phyloP scores from a whole-genome alignment of 176 grass and related monocot species.

The Secale cereale region DNA sequence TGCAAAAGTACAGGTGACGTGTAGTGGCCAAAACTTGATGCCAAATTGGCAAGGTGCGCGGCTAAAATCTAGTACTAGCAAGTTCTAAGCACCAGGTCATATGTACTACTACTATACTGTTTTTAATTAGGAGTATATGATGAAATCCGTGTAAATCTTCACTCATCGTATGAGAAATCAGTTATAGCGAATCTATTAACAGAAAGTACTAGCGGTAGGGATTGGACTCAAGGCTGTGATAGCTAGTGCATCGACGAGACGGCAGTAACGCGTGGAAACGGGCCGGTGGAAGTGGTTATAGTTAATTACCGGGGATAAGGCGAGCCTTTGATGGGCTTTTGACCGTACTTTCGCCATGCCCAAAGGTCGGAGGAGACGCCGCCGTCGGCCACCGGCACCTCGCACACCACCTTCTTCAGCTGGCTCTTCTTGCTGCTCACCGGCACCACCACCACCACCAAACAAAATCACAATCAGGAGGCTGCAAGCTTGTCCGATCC shows the following conservation, averaged over 20 bases:
- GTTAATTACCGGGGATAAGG: constrained; percentile 82
- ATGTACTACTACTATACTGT: neutral
- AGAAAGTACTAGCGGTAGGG: too few relatives aligned
- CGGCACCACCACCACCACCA: neutral
- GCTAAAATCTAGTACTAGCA: neutral
- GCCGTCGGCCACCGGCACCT: constrained; percentile 71
- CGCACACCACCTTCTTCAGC: constrained; percentile 79
- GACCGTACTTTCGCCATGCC: constrained; percentile 99
- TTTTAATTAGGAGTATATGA: neutral
- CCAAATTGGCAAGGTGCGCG: too few relatives aligned
- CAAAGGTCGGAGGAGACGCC: constrained; percentile 71
- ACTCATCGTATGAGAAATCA: neutral
- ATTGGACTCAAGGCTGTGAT: neutral
- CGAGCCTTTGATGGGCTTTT: constrained; percentile 99
- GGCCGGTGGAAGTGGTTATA: neutral
- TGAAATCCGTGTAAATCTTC: neutral
- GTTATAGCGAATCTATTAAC: too few relatives aligned
- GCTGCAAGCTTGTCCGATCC: neutral
- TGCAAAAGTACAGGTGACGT: constrained; percentile 17
- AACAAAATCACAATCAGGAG: neutral
- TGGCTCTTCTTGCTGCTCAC: constrained; percentile 74
- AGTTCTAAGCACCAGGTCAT: neutral
- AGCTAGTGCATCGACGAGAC: neutral
- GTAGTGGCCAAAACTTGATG: neutral
- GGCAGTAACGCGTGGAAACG: constrained; percentile 19